Base-by-base conservation (phyloP, 768 basidiomycete genomes). In the Mycena kentingensis region DNA sequence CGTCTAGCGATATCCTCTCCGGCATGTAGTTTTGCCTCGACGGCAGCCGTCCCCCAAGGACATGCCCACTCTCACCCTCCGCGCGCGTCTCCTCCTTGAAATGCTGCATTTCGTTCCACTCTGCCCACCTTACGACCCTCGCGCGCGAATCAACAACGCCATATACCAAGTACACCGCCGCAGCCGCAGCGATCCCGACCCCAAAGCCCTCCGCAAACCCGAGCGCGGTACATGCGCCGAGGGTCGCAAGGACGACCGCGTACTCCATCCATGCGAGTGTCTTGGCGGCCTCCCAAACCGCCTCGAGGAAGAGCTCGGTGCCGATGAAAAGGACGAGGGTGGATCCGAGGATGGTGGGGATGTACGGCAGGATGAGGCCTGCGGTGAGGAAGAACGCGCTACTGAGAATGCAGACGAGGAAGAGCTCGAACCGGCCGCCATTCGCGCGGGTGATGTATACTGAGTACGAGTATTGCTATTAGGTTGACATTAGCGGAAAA, bases 171-270 rank as follows among this genome's bases (percentile, higher is more conserved):
- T 66, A 60, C 29, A 64, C 61, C 6, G 54, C 49, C 28, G 54
- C 41, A 2, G 65, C 61, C 5, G 54, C 49, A 4, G 55, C 65
- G 28, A 66, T 61, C 3, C 65, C 65, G n/a, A 63, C 55, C 1
- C 63, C 63, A 22, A 66, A 66, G 26, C 65, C 65, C 38, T 56
- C 54, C 19, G 65, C 61, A 26, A 66, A 66, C 12, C 65, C 65
- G 5, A 66, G 34, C 49, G 60, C 61, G 0, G 63, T 64, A 29
- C 65, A 64, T 4, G 52, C 49, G 15, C 46, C 39, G 6, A 63
- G 57, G 5, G 65, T 66, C 5, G 39, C 54, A 13, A 64, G n/a
- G 1, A 64, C 61, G 10, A 66, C 44, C 5, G 50, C 51, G 44
- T 57, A 66, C 35, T 66, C 65, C 39, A 57, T 54, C 29, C 51